phyloP scores from a whole-genome alignment of 305 asterid genomes.

The Fraxinus floribunda region DNA sequence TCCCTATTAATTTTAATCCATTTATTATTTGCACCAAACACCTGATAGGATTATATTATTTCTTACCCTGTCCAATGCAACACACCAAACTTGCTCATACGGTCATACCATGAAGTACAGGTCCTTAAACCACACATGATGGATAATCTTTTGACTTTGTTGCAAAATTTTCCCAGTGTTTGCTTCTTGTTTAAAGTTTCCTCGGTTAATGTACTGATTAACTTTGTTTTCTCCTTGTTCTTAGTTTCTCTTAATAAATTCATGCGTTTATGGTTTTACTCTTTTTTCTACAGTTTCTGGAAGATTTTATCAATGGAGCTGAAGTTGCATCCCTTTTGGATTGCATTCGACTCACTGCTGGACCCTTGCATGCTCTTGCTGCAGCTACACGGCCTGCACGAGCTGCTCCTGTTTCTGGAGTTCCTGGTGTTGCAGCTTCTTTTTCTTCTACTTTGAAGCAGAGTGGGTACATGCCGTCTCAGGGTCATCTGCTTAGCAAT shows the following conservation, averaged over 20 bases:
- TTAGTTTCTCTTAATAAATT: conserved; percentile 17
- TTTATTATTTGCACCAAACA: background rate
- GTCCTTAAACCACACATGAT: conserved; percentile 1
- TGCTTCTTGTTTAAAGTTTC: background rate
- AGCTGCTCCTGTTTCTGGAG: conserved; percentile 96
- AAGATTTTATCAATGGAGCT: conserved; percentile 96
- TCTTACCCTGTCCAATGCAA: background rate
- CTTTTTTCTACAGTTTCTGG: conserved; percentile 67
- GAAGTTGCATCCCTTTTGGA: conserved; percentile 97
- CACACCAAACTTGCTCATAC: background rate
- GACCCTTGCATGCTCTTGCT: conserved; percentile 98
- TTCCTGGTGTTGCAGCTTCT: conserved; percentile 60
- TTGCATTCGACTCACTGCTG: conserved; percentile 96
- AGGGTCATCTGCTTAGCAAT: conserved; percentile 48
- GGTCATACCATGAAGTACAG: background rate
- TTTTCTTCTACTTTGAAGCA: conserved; percentile 68
- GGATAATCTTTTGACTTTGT: background rate
- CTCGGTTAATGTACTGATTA: background rate
- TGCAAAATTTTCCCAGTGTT: background rate
- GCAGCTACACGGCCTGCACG: conserved; percentile 99
- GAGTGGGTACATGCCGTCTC: conserved; percentile 55
- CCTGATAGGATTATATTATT: background rate
- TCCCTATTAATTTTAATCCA: background rate
- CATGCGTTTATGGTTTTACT: conserved; percentile 11
- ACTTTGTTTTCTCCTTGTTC: conserved; percentile 15